Percentiles rank a stretch among this genome's conserved stretches.
Conservation (phyloP, 257 asterid species). For the Solanum ahanhuiri region DNA sequence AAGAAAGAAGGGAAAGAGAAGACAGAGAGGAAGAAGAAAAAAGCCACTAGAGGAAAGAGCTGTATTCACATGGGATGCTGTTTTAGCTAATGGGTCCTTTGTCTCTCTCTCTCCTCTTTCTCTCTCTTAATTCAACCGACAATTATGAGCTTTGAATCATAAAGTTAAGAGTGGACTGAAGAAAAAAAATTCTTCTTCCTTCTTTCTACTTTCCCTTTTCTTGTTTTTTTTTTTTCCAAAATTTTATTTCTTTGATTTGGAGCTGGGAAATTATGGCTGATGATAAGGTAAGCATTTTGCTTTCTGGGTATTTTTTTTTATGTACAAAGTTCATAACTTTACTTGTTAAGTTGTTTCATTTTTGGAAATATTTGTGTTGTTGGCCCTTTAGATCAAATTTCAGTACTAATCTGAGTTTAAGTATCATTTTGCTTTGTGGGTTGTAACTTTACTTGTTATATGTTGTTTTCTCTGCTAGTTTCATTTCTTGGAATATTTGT, state of each 20-base stretch:
- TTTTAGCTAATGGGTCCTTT: slow-evolving; percentile 28
- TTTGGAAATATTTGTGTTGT: not conserved
- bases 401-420: not conserved
- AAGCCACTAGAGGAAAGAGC: slow-evolving; percentile 11
- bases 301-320: not conserved
- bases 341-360: not conserved
- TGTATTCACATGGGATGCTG: slow-evolving; percentile 69
- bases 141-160: slow-evolving; percentile 38
- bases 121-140: slow-evolving; percentile 50
- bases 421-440: not conserved
- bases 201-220: not conserved
- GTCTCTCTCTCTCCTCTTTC: slow-evolving; percentile 12
- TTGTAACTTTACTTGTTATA: not conserved
- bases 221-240: not conserved
- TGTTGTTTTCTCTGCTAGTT: not conserved
- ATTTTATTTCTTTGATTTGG: not conserved
- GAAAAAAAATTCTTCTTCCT: not conserved
- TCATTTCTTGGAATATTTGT: not conserved
- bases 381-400: not conserved
- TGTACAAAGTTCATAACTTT: not conserved
- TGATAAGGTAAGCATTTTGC: slow-evolving; percentile 27
- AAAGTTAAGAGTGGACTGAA: slow-evolving; percentile 1
- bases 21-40: slow-evolving; percentile 1
- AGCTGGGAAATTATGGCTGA: slow-evolving; percentile 27
- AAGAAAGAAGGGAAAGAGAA: not conserved